Conservation (phyloP, 495 filamentous ascomycete species). For the Arthonia radiata region DNA sequence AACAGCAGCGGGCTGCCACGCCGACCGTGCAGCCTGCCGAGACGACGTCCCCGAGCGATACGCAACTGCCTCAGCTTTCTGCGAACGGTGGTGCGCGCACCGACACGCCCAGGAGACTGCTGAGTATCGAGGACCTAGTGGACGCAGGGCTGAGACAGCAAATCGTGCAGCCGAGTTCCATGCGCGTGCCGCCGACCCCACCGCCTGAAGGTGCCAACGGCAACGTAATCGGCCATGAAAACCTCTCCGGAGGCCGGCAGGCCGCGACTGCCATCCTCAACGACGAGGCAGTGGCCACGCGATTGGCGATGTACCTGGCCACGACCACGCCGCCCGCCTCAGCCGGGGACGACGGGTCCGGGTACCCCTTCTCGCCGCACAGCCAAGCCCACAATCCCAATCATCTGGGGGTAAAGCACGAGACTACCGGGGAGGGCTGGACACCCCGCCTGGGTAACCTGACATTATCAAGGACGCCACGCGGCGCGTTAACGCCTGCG, state of each 20-base stretch:
- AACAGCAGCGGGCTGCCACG: conserved; percentile 8
- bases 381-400: conserved; percentile 1
- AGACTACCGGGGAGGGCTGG: conserved; percentile 2
- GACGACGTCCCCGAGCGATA: background rate
- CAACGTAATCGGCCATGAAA: background rate
- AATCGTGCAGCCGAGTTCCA: conserved; percentile 1
- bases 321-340: conserved; percentile 15
- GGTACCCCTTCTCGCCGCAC: conserved; percentile 1
- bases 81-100: no score
- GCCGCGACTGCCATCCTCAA: conserved; percentile 4
- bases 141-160: conserved; percentile 9
- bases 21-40: conserved; percentile 1
- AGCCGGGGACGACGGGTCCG: conserved; percentile 1
- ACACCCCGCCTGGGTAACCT: conserved; percentile 7
- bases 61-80: background rate
- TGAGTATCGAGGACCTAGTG: conserved; percentile 13
- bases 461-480: no score
- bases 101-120: conserved; percentile 7
- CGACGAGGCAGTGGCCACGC: conserved; percentile 13
- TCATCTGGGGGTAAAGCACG: background rate
- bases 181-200: conserved; percentile 12
- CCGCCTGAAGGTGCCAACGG: conserved; percentile 12
- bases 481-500: conserved; percentile 4
- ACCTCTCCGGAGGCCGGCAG: background rate
- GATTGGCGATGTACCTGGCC: conserved; percentile 16